Evolutionary conservation across 345 rosid species (phyloP), one percentile per base, ranked within the genome.

Genomic region (Pugionium cornutum): DNA sequence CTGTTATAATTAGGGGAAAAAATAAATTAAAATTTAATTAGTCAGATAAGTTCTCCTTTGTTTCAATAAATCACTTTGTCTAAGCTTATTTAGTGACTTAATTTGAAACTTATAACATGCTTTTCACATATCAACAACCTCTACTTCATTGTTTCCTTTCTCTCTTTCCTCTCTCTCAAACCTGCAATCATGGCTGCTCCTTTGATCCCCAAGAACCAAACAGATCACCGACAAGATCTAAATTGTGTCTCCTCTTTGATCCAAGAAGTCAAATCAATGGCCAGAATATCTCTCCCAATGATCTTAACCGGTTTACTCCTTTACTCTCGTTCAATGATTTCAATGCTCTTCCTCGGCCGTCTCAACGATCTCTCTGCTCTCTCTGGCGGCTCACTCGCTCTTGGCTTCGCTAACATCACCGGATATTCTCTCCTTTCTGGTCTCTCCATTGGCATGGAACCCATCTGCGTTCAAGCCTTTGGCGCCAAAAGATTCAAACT

Each of bases 351-450:
- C 75, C 95, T 90, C 0, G 97, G 97, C 69, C 86, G 84, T 39
- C 83, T 90, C 3, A 83, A 89, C 25, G 89, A 86, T 45, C 83
- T 91, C 8, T 42, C 69, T 45, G 66, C 92, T 30, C 80, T 91
- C 33, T 91, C 96, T 1, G 88, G 97, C 0, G 97, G 97, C 28
- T 88, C 97, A 0, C 88, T 91, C 0, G 96, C 96, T 4, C 68
- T 88, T 4, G 98, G 95, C 18, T 89, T 91, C 49, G 98, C 90
- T 10, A 91, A 91, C 77, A 89, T 89, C 83, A 91, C 98, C 2
- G 98, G 98, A 0, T 91, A 88, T 69, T 88, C 96, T 4, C 75
- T 91, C 55, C 89, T 89, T 56, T 85, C 96, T 1, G 98, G 98
- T 64, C 86, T 91, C 28, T 84, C 98, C 65, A 75, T 84, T 70